Percentiles rank a stretch among this genome's conserved stretches.
Evolutionary conservation across 2,329 filamentous ascomycete species (phyloP).

Genomic region (Fusarium nygamai): DNA sequence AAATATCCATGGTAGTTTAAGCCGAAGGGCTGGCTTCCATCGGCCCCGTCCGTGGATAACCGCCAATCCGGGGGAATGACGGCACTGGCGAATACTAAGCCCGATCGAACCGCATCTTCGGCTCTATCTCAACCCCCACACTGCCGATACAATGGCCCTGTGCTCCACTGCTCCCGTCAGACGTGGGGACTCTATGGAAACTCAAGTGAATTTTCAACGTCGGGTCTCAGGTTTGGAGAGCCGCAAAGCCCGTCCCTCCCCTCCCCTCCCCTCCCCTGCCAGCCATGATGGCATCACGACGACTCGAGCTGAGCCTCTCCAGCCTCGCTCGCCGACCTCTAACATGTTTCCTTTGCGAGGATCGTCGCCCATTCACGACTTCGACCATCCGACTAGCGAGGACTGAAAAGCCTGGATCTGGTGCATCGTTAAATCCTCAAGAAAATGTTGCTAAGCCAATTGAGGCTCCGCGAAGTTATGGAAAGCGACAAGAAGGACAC

Average conservation of each 20-base stretch:
- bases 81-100: constrained; percentile 32
- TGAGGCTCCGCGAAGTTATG: constrained; percentile 68
- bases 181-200: constrained; percentile 10
- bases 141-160: constrained; percentile 33
- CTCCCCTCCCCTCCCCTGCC: constrained; percentile 12
- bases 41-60: constrained; percentile 51
- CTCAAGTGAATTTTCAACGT: constrained; percentile 33
- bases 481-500: constrained; percentile 59
- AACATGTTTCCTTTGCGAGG: constrained; percentile 62
- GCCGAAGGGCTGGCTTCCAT: constrained; percentile 48
- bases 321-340: constrained; percentile 48
- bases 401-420: constrained; percentile 49
- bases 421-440: constrained; percentile 51
- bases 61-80: constrained; percentile 47
- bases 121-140: constrained; percentile 30
- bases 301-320: constrained; percentile 44
- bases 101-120: constrained; percentile 34
- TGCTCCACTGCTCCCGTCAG: constrained; percentile 26
- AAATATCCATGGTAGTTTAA: constrained; percentile 35
- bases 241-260: constrained; percentile 17
- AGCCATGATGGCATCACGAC: constrained; percentile 46
- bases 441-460: constrained; percentile 58
- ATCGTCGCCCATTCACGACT: constrained; percentile 58
- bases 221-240: constrained; percentile 14
- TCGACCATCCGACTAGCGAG: constrained; percentile 50